These are phyloP conservation scores for Sarocladiaceae sp. DNA, from an alignment of 2,329 filamentous ascomycete species.

Conservation along the genomic window DNA sequence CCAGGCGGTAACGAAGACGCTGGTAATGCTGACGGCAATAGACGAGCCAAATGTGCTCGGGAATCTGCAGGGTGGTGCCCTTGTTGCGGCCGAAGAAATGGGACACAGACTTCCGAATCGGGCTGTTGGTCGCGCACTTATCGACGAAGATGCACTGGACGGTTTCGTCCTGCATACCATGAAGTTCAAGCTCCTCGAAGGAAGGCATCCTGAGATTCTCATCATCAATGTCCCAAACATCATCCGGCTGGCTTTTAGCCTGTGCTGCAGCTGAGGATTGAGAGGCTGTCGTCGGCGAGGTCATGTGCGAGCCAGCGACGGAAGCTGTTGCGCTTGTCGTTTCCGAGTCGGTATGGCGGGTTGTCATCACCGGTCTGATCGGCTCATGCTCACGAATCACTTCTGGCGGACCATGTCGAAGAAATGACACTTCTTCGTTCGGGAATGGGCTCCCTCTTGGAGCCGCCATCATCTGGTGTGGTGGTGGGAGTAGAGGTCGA, in stretches of 20 bases:
- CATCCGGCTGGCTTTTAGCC: neutral
- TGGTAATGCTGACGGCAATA: conserved; percentile 84
- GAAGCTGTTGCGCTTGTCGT: neutral
- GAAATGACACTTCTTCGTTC: neutral
- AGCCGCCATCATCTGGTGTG: conserved; percentile 3
- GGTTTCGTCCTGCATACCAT: conserved; percentile 17
- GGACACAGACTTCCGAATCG: conserved; percentile 68
- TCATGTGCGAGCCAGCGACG: neutral
- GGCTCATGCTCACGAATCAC: conserved; percentile 3
- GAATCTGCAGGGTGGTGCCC: conserved; percentile 66
- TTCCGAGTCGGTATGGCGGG: conserved; percentile 5
- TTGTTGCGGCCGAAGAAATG: conserved; percentile 85
- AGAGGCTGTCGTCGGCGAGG: neutral
- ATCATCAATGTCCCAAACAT: conserved; percentile 5
- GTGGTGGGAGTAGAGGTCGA: neutral
- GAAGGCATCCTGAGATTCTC: conserved; percentile 7
- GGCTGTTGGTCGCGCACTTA: conserved; percentile 56
- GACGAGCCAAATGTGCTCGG: conserved; percentile 66
- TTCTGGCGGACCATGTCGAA: neutral
- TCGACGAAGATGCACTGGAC: conserved; percentile 50
- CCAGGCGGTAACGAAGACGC: conserved; percentile 65
- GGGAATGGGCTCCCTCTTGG: neutral
- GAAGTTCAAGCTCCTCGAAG: conserved; percentile 5
- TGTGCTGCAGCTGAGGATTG: neutral
- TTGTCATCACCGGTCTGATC: neutral